Percentiles rank a stretch among this genome's conserved stretches.
phyloP scores from a whole-genome alignment of 1,284 basidiomycete genomes.

The Bjerkandera adusta region DNA sequence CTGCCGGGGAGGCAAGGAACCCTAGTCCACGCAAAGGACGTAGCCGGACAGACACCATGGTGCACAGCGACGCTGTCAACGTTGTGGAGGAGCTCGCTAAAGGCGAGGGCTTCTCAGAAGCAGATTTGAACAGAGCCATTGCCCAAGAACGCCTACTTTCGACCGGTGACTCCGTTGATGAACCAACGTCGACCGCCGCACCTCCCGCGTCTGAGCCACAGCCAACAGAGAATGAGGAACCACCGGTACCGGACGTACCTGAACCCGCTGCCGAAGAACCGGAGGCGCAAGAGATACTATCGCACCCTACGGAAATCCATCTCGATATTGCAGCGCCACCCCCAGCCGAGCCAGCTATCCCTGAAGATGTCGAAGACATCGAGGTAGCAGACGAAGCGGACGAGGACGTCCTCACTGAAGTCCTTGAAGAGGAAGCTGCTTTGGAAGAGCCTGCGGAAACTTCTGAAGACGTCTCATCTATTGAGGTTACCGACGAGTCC shows the following conservation, averaged over 20 bases:
- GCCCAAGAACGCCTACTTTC: conserved; percentile 14
- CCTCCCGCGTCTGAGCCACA: not conserved
- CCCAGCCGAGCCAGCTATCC: conserved; percentile 12
- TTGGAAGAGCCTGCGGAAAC: not conserved
- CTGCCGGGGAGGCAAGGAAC: conserved; percentile 13
- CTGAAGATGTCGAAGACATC: not conserved
- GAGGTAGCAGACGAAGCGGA: not conserved
- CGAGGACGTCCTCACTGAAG: not conserved
- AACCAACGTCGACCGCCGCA: too few species aligned
- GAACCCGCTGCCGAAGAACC: not conserved
- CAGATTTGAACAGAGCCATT: conserved; percentile 18
- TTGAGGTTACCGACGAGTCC: not conserved
- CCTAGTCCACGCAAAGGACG: conserved; percentile 56
- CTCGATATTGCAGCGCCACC: conserved; percentile 13
- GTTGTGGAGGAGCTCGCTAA: conserved; percentile 43
- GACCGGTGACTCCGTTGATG: not conserved
- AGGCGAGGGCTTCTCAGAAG: conserved; percentile 22
- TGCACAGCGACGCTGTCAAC: conserved; percentile 54
- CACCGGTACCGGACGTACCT: not conserved
- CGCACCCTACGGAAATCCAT: not conserved
- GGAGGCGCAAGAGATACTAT: not conserved
- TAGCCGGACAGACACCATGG: conserved; percentile 75
- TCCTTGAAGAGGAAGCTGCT: not conserved
- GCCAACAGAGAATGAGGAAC: not conserved
- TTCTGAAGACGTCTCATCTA: not conserved